Base-by-base conservation (phyloP, 192 early-diverging fungal genomes). In the Jimgerdemannia lactiflua region DNA sequence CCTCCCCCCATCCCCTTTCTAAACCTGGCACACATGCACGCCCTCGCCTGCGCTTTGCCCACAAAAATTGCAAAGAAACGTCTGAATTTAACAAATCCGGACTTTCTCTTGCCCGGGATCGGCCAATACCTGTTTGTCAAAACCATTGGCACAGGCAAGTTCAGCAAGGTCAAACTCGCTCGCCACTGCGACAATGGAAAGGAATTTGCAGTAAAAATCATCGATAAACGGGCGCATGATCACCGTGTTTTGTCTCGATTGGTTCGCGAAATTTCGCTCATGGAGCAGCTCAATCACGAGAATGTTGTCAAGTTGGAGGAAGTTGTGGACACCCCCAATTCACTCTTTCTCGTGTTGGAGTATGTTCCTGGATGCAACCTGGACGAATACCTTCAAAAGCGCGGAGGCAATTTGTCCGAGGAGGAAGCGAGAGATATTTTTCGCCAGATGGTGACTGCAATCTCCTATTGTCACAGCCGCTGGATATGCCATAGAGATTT, bases 281-380 rank as follows among this genome's bases (percentile, higher is more conserved):
- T 98, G 75, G 94, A 96, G 74, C 87, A 95, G 42, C 88, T 98
- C 3, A 85, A 95, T 68, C 96, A 98, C 72, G 94, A 93, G 42
- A 93, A 95, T 76, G 95, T 98, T 79, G 93, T 98, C 74, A 89
- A 91, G 75, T 85, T 97, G 20, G 90, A 93, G 73, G 95, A 97
- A 70, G 91, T 94, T 11, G 84, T 92, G 39, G 93, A 96, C 75
- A 93, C 91, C 4, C 82, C 88, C 66, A 91, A 94, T 73, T 92
- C 89, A 64, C 91, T 95, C 41, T 93, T 92, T 78, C 86, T 97
- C 44, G 86, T 95, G 69, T 93, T 96, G 94, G 96, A 96, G 79
- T 94, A 95, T 79, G 91, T 93, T 74, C 90, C 84, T 76, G 94
- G 94, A 41, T 92, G 92, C 64, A 94, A 95, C 86, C 83, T 97